Evolutionary conservation across 129 eudicot genomes (phyloP), one percentile per base, ranked within the genome.

Genomic region (Tagetes erecta): DNA sequence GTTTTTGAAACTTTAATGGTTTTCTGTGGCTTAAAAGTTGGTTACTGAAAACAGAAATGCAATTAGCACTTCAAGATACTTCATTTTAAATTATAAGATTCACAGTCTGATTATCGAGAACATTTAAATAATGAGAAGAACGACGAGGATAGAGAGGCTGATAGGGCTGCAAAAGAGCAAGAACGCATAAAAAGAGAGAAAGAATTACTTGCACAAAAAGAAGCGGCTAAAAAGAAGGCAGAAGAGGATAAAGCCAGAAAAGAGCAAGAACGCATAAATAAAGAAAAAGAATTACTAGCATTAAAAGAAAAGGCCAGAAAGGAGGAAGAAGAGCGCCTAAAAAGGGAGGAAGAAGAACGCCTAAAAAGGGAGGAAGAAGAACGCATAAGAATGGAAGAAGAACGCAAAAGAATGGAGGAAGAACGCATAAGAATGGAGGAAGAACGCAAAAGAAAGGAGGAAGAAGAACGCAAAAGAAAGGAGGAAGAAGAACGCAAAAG

Each of bases 71-170:
- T 60, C 7, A 60, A 30, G 55, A 71, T 71, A 39, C 27, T 39
- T 39, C 3, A 55, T 71, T 64, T 53, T 30, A 8, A 45, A 12
- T 74, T 47, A 50, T 47, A n/a, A 64, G 49, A 64, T 51, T 75
- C 41, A 75, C 41, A 75, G 6, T 64, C 45, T 75, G 36, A 64
- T 50, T 75, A 30, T 6, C 38, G 46, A 70, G 13, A 59, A 73
- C 60, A 59, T 62, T 35, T 44, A 42, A 74, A 72, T 10, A 42
- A 30, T 60, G 78, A 77, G 80, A 74, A 82, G 70, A 76, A 78
- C 64, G 66, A 82, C 8, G 58, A 41, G 47, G 4, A 5, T 6
- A 30, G 3, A 72, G 70, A 76, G 30, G 75, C 41, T 13, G 70
- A 65, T 27, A 8, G 6, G 35, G 69, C 36, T 73, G 77, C 67